Conservation (phyloP, 2,329 filamentous ascomycete genomes). For the Fulvia fulva region DNA sequence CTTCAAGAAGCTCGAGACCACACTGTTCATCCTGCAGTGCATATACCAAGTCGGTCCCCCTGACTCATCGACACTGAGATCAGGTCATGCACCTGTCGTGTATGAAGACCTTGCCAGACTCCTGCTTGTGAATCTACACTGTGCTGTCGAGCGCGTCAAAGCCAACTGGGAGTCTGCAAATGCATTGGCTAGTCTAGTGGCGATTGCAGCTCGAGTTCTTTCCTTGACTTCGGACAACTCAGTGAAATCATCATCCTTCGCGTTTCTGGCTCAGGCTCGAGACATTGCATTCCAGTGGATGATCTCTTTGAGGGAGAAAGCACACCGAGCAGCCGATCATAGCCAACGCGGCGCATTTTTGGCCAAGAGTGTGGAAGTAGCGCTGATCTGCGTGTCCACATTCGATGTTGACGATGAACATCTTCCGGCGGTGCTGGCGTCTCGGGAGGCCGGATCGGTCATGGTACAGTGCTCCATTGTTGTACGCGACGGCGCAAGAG, state of each 20-base stretch:
- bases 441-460: conserved; percentile 12
- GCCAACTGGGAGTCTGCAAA: conserved; percentile 29
- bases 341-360: conserved; percentile 27
- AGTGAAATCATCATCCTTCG: conserved; percentile 6
- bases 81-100: background rate
- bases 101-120: background rate
- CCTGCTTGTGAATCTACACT: background rate
- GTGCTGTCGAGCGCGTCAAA: background rate
- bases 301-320: conserved; percentile 43
- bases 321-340: conserved; percentile 37
- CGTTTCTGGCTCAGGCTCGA: conserved; percentile 41
- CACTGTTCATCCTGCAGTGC: conserved; percentile 49
- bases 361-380: conserved; percentile 48
- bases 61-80: conserved; percentile 11
- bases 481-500: conserved; percentile 13
- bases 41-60: conserved; percentile 54
- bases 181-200: conserved; percentile 20
- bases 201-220: conserved; percentile 24
- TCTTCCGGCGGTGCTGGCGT: conserved; percentile 16
- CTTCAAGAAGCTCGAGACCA: conserved; percentile 53
- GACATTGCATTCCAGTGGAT: conserved; percentile 51
- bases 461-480: conserved; percentile 20
- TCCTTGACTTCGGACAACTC: conserved; percentile 9
- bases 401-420: conserved; percentile 33
- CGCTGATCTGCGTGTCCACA: conserved; percentile 54